Conservation (phyloP, 2,329 filamentous ascomycete species). For the Aureobasidium sp. region DNA sequence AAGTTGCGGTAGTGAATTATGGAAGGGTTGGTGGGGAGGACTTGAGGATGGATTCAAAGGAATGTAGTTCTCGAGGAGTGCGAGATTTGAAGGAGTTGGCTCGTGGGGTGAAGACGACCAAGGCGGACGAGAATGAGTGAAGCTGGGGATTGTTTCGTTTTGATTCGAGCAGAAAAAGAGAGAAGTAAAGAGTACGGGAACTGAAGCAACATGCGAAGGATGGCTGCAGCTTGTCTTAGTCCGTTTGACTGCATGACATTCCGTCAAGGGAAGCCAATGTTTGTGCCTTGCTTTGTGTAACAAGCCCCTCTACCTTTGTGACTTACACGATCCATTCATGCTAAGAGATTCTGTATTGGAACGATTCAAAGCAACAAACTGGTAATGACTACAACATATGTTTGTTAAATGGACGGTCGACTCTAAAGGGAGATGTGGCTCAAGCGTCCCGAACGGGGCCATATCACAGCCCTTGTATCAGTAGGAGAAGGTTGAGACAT, state of each 20-base stretch:
- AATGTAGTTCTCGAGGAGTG: not conserved
- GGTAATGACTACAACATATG: no score
- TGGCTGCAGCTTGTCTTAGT: not conserved
- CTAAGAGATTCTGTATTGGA: not conserved
- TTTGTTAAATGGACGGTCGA: no score
- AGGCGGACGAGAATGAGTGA: not conserved
- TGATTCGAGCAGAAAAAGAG: not conserved
- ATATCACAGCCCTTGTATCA: no score
- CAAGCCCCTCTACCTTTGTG: not conserved
- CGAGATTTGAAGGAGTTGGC: no score
- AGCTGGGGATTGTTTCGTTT: not conserved
- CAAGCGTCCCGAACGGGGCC: no score
- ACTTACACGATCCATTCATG: not conserved
- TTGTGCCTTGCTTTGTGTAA: slow-evolving; percentile 4
- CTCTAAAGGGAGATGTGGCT: no score
- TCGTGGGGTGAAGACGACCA: not conserved
- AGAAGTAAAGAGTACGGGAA: not conserved
- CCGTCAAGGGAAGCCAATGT: not conserved
- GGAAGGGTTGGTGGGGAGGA: not conserved
- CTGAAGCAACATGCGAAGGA: not conserved
- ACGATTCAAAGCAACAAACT: not conserved
- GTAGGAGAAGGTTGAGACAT: no score
- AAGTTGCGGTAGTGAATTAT: not conserved
- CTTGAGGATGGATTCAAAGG: not conserved
- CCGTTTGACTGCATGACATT: not conserved